A percentile compares a stretch with the other conserved stretches of the same genome.
These are phyloP conservation scores for Bipolaris oryzae DNA, from an alignment of 2,329 filamentous ascomycete genomes.

Conservation along the genomic window DNA sequence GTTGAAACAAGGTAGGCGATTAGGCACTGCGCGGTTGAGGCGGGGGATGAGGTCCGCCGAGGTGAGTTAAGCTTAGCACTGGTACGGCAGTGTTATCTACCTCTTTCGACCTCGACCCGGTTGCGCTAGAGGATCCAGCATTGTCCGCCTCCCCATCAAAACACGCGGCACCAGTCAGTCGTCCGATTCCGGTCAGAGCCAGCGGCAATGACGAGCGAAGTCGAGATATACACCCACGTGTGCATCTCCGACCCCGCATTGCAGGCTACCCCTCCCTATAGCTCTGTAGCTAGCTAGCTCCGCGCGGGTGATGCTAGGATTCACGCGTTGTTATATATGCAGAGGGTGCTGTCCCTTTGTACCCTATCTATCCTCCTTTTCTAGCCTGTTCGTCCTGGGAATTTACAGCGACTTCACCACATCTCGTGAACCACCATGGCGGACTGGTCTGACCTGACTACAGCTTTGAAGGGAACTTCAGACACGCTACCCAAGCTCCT, in stretches of 20 bases:
- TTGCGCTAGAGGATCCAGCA: neutral
- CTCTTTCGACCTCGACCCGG: neutral
- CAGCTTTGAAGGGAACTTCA: constrained; percentile 40
- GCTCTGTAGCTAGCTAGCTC: constrained; percentile 22
- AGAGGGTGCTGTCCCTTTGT: constrained; percentile 9
- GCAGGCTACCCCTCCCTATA: constrained; percentile 35
- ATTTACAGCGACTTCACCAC: neutral
- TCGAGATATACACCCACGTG: constrained; percentile 33
- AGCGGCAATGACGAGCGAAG: constrained; percentile 13
- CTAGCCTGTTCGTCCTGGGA: neutral
- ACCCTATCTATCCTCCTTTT: neutral
- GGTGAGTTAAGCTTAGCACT: neutral
- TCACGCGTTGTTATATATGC: constrained; percentile 18
- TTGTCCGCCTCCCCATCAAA: constrained; percentile 3
- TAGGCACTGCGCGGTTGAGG: neutral
- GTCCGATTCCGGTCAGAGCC: constrained; percentile 4
- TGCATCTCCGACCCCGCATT: constrained; percentile 35
- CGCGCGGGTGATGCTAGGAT: constrained; percentile 4
- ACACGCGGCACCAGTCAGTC: constrained; percentile 15
- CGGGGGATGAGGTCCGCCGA: neutral
- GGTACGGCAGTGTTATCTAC: neutral
- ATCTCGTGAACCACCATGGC: constrained; percentile 27
- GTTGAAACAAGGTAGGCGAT: neutral
- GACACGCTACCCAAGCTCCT: constrained; percentile 42
- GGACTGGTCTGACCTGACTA: constrained; percentile 43